Evolutionary conservation across 305 asterid genomes (phyloP), one percentile per base, ranked within the genome.

Genomic region (Solanum hybrid): DNA sequence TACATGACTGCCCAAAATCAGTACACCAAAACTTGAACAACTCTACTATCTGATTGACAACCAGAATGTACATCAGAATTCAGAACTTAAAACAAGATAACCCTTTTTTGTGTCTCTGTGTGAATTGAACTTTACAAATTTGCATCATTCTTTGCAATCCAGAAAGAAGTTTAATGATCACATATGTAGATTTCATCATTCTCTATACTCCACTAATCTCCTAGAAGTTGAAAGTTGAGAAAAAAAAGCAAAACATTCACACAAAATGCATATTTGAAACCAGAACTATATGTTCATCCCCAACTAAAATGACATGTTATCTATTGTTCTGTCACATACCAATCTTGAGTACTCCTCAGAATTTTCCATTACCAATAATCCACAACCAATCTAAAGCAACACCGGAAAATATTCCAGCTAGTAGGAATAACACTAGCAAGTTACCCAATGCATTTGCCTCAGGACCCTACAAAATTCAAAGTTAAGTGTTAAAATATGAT

Each of bases 401-500:
- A 0, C 99, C 99, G 1, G 96, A 76, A 89, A 96, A 93, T 89
- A 97, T 91, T 70, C 99, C 99, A 3, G 90, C 95, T 22, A 96
- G 95, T 88, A 96, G 94, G 90, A 94, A 96, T 51, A 94, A 81
- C n/a, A 96, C 95, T 27, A 97, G 92, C 94, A 97, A 68, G 87
- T 97, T 96, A 10, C 99, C 99, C 90, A 97, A 89, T n/a, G 99
- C 99, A 88, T 97, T 96, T 90, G 95, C 97, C 95, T 97, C 99
- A 22, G 98, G 98, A 34, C 98, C 99, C 99, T 97, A 79, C 87
- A 86, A 70, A 26, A 14, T 82, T 79, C 61, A 91, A 73, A 29
- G 8, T 34, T 6, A 17, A 15, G 20, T 24, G 31, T 91, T 86
- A 89, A 20, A 15, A 22, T 39, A 8, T 10, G 8, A 38, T 22